phyloP scores from a whole-genome alignment of 129 eudicot species.

The Apium graveolens region DNA sequence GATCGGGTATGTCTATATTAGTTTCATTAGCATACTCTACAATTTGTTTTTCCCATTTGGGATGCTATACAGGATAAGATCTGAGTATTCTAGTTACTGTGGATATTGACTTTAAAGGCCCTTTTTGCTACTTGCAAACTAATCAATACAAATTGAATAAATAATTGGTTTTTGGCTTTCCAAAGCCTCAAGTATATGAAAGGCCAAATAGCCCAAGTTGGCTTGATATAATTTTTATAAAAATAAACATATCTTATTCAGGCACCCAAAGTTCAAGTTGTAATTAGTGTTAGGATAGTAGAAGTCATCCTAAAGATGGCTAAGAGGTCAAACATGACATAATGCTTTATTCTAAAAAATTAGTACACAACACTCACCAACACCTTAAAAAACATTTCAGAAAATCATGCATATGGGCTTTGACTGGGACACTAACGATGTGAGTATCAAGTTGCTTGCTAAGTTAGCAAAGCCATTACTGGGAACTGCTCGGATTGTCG shows the following conservation, averaged over 20 bases:
- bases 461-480: slow-evolving; percentile 76
- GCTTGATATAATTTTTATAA: background rate
- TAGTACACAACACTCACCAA: background rate
- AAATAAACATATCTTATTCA: background rate
- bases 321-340: background rate
- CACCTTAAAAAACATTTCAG: slow-evolving; percentile 30
- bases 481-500: slow-evolving; percentile 91
- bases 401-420: slow-evolving; percentile 68
- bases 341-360: background rate
- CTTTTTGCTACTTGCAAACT: background rate
- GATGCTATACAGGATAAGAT: background rate
- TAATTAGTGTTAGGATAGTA: background rate
- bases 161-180: background rate
- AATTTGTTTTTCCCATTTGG: background rate
- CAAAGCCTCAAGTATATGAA: background rate
- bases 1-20: slow-evolving; percentile 48
- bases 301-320: background rate
- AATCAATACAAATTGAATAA: background rate
- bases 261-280: background rate
- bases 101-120: background rate
- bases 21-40: background rate
- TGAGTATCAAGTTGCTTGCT: slow-evolving; percentile 77
- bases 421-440: slow-evolving; percentile 83
- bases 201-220: background rate
- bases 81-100: background rate